A percentile compares a stretch with the other conserved stretches of the same genome.
phyloP scores from a whole-genome alignment of 129 eudicot genomes.

The Silybum marianum region DNA sequence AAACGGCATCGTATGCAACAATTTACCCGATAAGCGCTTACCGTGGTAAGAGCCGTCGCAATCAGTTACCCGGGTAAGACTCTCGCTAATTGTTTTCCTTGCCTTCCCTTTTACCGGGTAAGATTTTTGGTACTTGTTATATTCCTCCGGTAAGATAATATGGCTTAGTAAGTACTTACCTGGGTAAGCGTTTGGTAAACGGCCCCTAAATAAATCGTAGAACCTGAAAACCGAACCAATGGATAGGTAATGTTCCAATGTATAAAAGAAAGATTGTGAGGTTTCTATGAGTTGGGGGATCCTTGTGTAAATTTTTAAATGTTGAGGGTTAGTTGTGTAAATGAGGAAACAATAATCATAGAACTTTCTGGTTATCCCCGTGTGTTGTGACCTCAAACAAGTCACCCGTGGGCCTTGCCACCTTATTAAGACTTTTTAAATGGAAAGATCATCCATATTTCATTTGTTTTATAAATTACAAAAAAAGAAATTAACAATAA shows the following conservation, averaged over 20 bases:
- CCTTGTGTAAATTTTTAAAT: not conserved
- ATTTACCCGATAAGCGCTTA: too few relatives aligned
- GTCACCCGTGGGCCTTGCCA: slow-evolving; percentile 33
- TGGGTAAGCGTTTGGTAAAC: too few relatives aligned
- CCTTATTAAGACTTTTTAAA: slow-evolving; percentile 5
- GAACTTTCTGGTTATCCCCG: slow-evolving; percentile 22
- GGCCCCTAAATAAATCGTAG: not conserved
- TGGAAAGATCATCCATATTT: not conserved
- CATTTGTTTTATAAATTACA: too few relatives aligned
- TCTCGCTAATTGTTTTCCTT: too few relatives aligned
- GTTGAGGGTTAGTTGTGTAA: not conserved
- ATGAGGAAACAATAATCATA: slow-evolving; percentile 10
- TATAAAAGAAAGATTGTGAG: not conserved
- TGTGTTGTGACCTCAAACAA: slow-evolving; percentile 33
- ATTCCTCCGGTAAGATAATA: too few relatives aligned
- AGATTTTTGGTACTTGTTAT: too few relatives aligned
- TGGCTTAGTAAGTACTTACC: too few relatives aligned
- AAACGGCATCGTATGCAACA: too few relatives aligned
- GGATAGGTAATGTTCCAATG: not conserved
- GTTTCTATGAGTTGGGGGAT: not conserved
- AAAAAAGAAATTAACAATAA: too few relatives aligned
- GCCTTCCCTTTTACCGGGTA: too few relatives aligned
- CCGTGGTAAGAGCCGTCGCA: too few relatives aligned
- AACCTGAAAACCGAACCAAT: not conserved
- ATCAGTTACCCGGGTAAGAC: too few relatives aligned